Evolutionary conservation across 805 yeast species (phyloP), one percentile per base, ranked within the genome.

Genomic region (Kluyveromyces dobzhanskii): DNA sequence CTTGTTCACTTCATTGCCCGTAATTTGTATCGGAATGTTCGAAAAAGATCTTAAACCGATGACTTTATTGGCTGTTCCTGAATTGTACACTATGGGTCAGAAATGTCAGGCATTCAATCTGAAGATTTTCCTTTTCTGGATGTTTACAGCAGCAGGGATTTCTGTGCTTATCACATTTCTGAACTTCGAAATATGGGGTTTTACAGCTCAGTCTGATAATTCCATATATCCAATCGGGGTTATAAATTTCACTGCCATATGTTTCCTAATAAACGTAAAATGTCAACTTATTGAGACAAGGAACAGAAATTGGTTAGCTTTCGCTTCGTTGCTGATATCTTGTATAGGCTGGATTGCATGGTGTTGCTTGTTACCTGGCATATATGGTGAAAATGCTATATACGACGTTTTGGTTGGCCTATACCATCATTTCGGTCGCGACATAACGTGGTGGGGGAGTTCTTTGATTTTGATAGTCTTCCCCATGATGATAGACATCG

Each of bases 11-110:
- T 85, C 96, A 0, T 66, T 92, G 37, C 88, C 96, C 0, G 97
- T 92, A 2, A 61, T 92, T 28, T 83, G 94, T 53, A 69, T 92
- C 38, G 99, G 99, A n/a, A 85, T 88, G 77, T 82, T 92, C 61
- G 95, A 90, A 51, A 83, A 82, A 54, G 99, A 92, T 53, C 68
- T 92, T 56, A 71, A 78, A 35, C 94, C 97, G 1, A 76, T 92
- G 1, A 90, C 97, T 0, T 67, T 92, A 38, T 58, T 90, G 37
- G 92, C 97, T 0, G 83, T 87, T 4, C 99, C 99, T 0, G 96
- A 88, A 59, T 66, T 92, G 19, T 92, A 92, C 56, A 50, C 77
- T 2, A 76, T 71, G 35, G 97, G 97, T 2, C 72, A 92, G 40
- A 64, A 73, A 28, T 82, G 78, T 48, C 73, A 78, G 54, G 80